Evolutionary conservation across 1,139 yeast genomes (phyloP).

Genomic region (Hyphopichia pseudoburtonii): DNA sequence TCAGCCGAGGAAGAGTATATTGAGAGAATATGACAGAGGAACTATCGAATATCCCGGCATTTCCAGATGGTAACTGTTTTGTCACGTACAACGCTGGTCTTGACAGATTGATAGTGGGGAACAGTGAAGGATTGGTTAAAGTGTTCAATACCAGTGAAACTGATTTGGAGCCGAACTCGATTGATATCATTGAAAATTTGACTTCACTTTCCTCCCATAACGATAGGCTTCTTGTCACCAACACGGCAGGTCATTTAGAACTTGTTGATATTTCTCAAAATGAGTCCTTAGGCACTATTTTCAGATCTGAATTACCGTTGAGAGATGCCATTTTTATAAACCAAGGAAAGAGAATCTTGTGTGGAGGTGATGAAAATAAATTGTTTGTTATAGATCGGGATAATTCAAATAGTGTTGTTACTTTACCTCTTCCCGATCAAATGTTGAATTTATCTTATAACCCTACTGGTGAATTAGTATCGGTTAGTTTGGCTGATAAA

Average conservation of each 20-base stretch:
- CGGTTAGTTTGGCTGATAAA: conserved; percentile 70
- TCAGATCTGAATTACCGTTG: conserved; percentile 59
- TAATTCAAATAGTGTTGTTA: conserved; percentile 30
- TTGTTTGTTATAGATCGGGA: conserved; percentile 53
- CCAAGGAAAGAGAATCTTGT: conserved; percentile 65
- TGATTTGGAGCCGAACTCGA: conserved; percentile 54
- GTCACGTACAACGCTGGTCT: conserved; percentile 34
- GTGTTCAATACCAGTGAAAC: conserved; percentile 45
- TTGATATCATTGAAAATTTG: conserved; percentile 49
- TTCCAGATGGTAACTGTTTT: conserved; percentile 48
- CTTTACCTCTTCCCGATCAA: conserved; percentile 50
- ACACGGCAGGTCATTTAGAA: conserved; percentile 38
- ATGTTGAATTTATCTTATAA: conserved; percentile 63
- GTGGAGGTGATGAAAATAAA: conserved; percentile 77
- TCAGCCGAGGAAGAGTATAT: no score
- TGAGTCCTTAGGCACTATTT: conserved; percentile 26
- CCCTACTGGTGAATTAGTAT: conserved; percentile 55
- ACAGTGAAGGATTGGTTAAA: conserved; percentile 51
- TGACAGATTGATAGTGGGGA: conserved; percentile 47
- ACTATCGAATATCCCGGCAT: no score
- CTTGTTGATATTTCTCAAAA: conserved; percentile 20
- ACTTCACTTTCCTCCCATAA: conserved; percentile 30
- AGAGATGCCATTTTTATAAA: conserved; percentile 67
- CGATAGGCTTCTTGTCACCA: conserved; percentile 26
- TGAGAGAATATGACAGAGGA: no score